phyloP scores from a whole-genome alignment of 176 grass and related monocot species.

The Oryza glaberrima region DNA sequence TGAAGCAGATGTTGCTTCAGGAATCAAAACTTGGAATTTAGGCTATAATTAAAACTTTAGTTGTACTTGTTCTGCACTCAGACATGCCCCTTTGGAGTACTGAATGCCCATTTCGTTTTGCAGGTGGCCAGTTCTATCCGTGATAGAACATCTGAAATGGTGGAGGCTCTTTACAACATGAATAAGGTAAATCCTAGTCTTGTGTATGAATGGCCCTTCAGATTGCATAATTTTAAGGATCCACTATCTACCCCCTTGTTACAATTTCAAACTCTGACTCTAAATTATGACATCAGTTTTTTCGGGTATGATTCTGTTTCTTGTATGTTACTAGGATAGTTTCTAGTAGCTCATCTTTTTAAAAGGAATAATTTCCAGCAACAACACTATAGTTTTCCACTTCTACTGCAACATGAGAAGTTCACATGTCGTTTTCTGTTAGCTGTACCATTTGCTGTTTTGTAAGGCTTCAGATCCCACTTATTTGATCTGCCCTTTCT shows the following conservation, averaged over 20 bases:
- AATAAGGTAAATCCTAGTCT: constrained; percentile 68
- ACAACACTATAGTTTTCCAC: not conserved
- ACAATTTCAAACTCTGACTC: constrained; percentile 2
- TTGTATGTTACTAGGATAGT: constrained; percentile 14
- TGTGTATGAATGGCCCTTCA: not conserved
- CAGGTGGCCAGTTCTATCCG: constrained; percentile 73
- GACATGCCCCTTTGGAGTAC: constrained; percentile 5
- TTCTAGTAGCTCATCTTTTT: not conserved
- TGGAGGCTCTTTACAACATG: constrained; percentile 94
- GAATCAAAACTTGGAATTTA: not conserved
- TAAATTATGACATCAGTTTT: constrained; percentile 26
- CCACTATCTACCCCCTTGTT: not conserved
- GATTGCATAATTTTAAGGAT: not conserved
- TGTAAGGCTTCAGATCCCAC: constrained; percentile 10
- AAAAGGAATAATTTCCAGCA: not conserved
- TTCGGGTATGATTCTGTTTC: constrained; percentile 1
- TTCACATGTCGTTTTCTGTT: constrained; percentile 5
- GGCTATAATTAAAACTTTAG: not conserved
- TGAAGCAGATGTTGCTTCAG: constrained; percentile 5
- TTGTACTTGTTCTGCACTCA: constrained; percentile 16
- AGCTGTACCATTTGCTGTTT: not conserved
- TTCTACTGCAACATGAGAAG: constrained; percentile 15
- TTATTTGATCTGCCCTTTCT: not conserved
- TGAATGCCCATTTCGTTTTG: constrained; percentile 44
- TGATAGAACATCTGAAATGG: constrained; percentile 94